phyloP scores from a whole-genome alignment of 768 basidiomycete species.

The Psilocybe sp. region DNA sequence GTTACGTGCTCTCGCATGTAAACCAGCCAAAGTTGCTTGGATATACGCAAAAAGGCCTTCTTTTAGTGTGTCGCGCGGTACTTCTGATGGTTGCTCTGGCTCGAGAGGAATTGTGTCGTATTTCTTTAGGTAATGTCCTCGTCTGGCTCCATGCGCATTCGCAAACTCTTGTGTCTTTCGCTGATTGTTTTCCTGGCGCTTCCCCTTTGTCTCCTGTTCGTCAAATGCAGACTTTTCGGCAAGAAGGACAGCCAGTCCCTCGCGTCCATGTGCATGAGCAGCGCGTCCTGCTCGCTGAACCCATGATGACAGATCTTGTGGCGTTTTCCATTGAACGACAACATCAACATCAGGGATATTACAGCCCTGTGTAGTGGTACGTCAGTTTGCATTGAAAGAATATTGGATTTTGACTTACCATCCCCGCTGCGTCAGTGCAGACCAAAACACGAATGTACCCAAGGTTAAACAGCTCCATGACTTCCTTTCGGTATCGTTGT shows the following conservation, averaged over 20 bases:
- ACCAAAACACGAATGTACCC: conserved; percentile 25
- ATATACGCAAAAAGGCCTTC: too few species aligned
- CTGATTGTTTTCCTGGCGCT: too few species aligned
- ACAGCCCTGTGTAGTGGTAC: conserved; percentile 18
- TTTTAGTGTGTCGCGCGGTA: too few species aligned
- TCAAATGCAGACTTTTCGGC: conserved; percentile 16
- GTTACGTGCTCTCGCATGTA: too few species aligned
- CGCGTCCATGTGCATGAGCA: conserved; percentile 13
- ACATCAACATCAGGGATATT: conserved; percentile 29
- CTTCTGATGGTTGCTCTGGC: too few species aligned
- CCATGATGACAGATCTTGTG: conserved; percentile 22
- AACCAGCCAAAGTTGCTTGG: too few species aligned
- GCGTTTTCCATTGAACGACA: conserved; percentile 33
- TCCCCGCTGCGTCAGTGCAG: conserved; percentile 35
- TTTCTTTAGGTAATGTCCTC: too few species aligned
- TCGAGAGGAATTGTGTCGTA: too few species aligned
- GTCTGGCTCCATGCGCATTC: too few species aligned
- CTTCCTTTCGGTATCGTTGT: conserved; percentile 13
- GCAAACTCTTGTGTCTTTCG: too few species aligned
- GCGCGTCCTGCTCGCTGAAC: conserved; percentile 30
- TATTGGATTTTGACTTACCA: conserved; percentile 27
- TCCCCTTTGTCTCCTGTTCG: too few species aligned
- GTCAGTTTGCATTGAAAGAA: background rate
- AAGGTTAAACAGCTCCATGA: conserved; percentile 22
- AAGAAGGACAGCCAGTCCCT: conserved; percentile 21